These are phyloP conservation scores for Solidago caesia DNA, from an alignment of 129 eudicot species.

Conservation along the genomic window DNA sequence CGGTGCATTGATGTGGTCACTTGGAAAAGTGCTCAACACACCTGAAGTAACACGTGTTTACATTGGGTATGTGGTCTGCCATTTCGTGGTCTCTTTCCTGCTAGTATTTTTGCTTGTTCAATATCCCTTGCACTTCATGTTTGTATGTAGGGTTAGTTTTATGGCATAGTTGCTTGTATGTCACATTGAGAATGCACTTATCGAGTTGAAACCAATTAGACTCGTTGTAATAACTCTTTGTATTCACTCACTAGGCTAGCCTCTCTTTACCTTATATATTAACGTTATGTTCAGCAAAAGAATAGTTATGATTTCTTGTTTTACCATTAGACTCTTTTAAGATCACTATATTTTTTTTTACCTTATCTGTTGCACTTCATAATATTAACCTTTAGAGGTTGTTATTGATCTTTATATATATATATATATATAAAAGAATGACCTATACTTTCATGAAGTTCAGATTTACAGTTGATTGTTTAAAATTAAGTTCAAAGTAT, in stretches of 20 bases:
- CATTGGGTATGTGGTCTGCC: conserved; percentile 62
- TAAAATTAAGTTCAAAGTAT: background rate
- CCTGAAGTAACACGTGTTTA: conserved; percentile 95
- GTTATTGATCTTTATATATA: no score
- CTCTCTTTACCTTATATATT: background rate
- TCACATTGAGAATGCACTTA: background rate
- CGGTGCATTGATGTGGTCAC: conserved; percentile 99
- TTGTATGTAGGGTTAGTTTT: background rate
- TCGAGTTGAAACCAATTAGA: background rate
- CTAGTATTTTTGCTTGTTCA: background rate
- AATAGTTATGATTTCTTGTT: background rate
- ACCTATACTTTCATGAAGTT: no score
- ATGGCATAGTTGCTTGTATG: background rate
- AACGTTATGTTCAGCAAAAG: no score
- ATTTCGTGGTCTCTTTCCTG: background rate
- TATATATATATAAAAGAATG: no score
- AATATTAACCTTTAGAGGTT: no score
- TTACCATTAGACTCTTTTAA: background rate
- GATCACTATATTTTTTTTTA: background rate
- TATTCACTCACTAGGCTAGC: background rate
- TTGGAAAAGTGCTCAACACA: conserved; percentile 89
- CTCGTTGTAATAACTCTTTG: background rate
- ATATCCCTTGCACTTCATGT: background rate
- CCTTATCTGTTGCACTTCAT: no score
- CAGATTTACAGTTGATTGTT: no score